These are phyloP conservation scores for Pseudevernia furfuracea DNA, from an alignment of 495 filamentous ascomycete genomes.

Conservation along the genomic window DNA sequence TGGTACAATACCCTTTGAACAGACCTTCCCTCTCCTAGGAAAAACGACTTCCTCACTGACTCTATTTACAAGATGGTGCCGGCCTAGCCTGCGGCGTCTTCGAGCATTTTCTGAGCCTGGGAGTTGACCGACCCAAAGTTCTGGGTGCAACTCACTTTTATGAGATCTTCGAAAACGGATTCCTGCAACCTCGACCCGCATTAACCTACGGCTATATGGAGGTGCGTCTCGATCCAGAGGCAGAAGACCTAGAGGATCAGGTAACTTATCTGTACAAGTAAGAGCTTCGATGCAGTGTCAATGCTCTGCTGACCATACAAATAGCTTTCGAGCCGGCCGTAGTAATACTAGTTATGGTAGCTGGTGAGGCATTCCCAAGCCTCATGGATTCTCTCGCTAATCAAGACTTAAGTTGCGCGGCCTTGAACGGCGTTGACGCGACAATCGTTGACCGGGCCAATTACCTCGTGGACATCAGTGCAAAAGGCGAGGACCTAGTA, in stretches of 20 bases:
- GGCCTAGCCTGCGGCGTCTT: conserved; percentile 80
- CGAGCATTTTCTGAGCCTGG: conserved; percentile 59
- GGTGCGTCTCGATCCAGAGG: conserved; percentile 58
- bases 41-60: conserved; percentile 4
- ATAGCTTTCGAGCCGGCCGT: conserved; percentile 50
- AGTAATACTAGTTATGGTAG: conserved; percentile 81
- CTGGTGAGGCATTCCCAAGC: conserved; percentile 34
- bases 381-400: conserved; percentile 10
- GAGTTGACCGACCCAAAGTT: conserved; percentile 64
- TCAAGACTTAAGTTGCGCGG: conserved; percentile 52
- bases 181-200: conserved; percentile 50
- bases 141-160: conserved; percentile 90
- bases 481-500: conserved; percentile 67
- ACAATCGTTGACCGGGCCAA: conserved; percentile 70
- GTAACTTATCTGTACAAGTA: conserved; percentile 84
- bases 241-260: conserved; percentile 57
- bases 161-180: conserved; percentile 76
- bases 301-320: conserved; percentile 16
- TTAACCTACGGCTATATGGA: conserved; percentile 82
- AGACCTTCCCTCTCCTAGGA: neutral
- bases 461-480: conserved; percentile 59
- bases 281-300: conserved; percentile 3
- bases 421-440: conserved; percentile 70
- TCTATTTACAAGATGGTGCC: conserved; percentile 55
- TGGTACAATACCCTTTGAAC: conserved; percentile 32